Conservation (phyloP, 805 yeast species). For the Starmera pachycereana region DNA sequence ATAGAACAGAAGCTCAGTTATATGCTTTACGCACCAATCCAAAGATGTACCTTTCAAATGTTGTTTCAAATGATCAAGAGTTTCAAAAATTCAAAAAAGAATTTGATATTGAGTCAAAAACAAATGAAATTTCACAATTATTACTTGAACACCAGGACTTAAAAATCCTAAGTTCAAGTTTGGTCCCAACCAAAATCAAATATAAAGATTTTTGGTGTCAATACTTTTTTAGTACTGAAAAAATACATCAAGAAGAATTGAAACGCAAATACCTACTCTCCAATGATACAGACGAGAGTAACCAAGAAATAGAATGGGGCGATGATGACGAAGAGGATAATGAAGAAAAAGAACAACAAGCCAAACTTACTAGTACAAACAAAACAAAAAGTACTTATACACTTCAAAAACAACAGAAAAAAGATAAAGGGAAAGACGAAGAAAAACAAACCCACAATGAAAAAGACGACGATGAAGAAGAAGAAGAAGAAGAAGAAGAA, state of each 20-base stretch:
- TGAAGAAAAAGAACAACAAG: slow-evolving; percentile 22
- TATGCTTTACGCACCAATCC: slow-evolving; percentile 41
- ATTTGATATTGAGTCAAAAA: slow-evolving; percentile 36
- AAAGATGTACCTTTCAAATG: slow-evolving; percentile 15
- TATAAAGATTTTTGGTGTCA: slow-evolving; percentile 67
- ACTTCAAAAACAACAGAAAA: slow-evolving; percentile 1
- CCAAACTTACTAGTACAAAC: slow-evolving; percentile 8
- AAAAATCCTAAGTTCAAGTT: slow-evolving; percentile 39
- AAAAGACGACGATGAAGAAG: slow-evolving; percentile 17
- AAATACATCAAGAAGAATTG: slow-evolving; percentile 50
- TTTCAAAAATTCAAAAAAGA: slow-evolving; percentile 24
- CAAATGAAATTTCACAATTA: slow-evolving; percentile 39
- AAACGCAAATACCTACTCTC: slow-evolving; percentile 54
- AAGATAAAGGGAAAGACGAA: slow-evolving; percentile 3
- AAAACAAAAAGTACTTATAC: slow-evolving; percentile 30
- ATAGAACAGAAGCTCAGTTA: slow-evolving; percentile 56
- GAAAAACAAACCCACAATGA: slow-evolving; percentile 1
- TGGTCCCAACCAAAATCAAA: slow-evolving; percentile 57
- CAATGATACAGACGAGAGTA: slow-evolving; percentile 20
- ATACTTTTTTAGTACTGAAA: slow-evolving; percentile 45
- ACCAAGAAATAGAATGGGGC: slow-evolving; percentile 36
- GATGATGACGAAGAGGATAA: slow-evolving; percentile 43
- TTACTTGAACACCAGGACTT: slow-evolving; percentile 42
- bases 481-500: slow-evolving; percentile 26
- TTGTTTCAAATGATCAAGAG: slow-evolving; percentile 17